A percentile compares a stretch with the other conserved stretches of the same genome.
These are phyloP conservation scores for Mariannaea elegans DNA, from an alignment of 2,329 filamentous ascomycete genomes.

Conservation along the genomic window DNA sequence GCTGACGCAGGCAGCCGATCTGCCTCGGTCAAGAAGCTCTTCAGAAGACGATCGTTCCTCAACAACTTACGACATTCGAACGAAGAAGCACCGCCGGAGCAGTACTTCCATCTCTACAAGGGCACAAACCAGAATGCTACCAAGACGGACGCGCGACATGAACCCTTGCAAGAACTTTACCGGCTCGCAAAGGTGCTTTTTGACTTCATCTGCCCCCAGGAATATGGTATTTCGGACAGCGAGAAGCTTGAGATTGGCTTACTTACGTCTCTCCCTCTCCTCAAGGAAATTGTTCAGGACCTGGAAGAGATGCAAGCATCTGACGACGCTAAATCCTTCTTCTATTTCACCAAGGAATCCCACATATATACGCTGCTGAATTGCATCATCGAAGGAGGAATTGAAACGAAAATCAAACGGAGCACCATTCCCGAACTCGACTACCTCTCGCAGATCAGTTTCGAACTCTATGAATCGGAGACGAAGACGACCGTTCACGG, in stretches of 20 bases:
- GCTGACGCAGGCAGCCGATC: constrained; percentile 50
- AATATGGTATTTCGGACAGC: constrained; percentile 94
- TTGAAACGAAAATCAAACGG: constrained; percentile 95
- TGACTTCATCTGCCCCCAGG: constrained; percentile 97
- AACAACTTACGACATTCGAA: constrained; percentile 58
- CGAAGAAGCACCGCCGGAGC: constrained; percentile 67
- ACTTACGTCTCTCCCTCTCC: constrained; percentile 88
- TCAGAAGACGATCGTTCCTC: constrained; percentile 69
- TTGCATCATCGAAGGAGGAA: constrained; percentile 95
- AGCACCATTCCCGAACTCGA: constrained; percentile 96
- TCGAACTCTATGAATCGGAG: constrained; percentile 96
- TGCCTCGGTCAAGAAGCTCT: constrained; percentile 56
- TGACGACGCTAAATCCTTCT: constrained; percentile 92
- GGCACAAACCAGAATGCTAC: constrained; percentile 73
- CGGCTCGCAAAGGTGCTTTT: constrained; percentile 94
- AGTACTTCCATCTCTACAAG: constrained; percentile 92
- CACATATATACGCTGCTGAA: constrained; percentile 99
- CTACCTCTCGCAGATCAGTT: constrained; percentile 97
- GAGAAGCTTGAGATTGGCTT: constrained; percentile 99
- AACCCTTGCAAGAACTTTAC: constrained; percentile 92
- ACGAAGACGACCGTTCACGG: constrained; percentile 65
- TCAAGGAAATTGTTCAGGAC: constrained; percentile 97
- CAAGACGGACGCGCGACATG: constrained; percentile 84
- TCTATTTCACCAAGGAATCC: constrained; percentile 99
- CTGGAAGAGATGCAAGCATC: constrained; percentile 97